Evolutionary conservation across 2,329 filamentous ascomycete genomes (phyloP).

Genomic region (Botryosphaeria dothidea): DNA sequence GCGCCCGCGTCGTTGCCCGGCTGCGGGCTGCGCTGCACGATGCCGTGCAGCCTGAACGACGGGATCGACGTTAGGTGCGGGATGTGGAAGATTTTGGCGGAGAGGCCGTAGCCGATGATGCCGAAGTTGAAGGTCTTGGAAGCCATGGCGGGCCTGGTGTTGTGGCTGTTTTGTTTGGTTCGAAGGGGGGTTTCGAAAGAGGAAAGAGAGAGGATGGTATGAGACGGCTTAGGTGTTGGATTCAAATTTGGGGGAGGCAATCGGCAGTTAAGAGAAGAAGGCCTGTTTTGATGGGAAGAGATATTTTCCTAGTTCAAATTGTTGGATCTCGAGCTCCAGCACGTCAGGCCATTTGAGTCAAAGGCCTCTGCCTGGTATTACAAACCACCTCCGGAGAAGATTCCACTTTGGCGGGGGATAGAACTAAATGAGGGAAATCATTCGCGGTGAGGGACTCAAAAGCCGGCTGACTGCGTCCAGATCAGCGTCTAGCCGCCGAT

Average conservation of each 20-base stretch:
- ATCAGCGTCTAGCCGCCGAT: neutral
- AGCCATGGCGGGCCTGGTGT: neutral
- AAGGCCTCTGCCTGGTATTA: neutral
- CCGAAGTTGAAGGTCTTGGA: constrained; percentile 49
- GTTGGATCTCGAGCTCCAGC: neutral
- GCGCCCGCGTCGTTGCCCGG: constrained; percentile 65
- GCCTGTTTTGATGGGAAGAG: neutral
- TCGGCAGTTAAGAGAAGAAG: neutral
- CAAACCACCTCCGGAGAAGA: neutral
- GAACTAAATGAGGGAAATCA: neutral
- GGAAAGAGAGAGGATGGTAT: neutral
- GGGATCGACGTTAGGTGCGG: constrained; percentile 64
- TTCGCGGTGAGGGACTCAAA: neutral
- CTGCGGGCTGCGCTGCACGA: constrained; percentile 73
- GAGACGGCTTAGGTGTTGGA: neutral
- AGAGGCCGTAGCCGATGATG: constrained; percentile 62
- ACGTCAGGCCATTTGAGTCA: neutral
- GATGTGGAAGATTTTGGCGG: constrained; percentile 81
- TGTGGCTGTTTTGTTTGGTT: too few species aligned
- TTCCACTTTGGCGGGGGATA: neutral
- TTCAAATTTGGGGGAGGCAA: too few species aligned
- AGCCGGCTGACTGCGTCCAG: neutral
- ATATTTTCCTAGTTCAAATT: neutral
- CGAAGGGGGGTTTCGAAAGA: neutral
- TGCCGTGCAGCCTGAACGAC: constrained; percentile 67